Percentiles rank a stretch among this genome's conserved stretches.
Conservation (phyloP, 768 basidiomycete genomes). For the Podaxis carcinomalis region DNA sequence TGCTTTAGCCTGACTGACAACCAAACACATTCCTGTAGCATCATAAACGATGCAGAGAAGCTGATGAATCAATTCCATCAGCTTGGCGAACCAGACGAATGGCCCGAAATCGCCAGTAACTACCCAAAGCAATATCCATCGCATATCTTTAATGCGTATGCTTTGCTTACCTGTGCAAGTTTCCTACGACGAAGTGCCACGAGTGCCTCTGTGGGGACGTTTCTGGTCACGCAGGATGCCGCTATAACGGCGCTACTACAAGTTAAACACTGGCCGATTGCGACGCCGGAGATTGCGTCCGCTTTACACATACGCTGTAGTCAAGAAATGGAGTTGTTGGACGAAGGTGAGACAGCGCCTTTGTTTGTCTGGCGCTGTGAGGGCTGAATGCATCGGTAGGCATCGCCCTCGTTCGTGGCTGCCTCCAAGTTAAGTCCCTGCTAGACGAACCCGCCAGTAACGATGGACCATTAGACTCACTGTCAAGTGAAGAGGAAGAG, state of each 20-base stretch:
- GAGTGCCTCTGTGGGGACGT: background rate
- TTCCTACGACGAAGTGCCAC: background rate
- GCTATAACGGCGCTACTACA: background rate
- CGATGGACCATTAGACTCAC: background rate
- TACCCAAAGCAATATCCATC: constrained; percentile 5
- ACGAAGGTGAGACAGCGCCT: background rate
- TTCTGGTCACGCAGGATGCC: background rate
- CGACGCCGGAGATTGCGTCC: background rate
- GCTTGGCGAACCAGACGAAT: background rate
- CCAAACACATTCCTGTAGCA: background rate
- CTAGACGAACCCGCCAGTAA: background rate
- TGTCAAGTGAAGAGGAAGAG: background rate
- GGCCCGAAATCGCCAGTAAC: background rate
- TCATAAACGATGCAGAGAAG: constrained; percentile 1
- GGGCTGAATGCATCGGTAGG: background rate
- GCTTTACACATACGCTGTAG: background rate
- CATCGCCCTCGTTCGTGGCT: background rate
- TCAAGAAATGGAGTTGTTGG: background rate
- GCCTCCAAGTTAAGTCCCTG: background rate
- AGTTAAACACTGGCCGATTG: background rate
- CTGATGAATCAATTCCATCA: background rate
- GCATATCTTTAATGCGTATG: constrained; percentile 1
- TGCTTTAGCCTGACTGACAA: background rate
- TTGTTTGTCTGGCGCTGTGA: background rate
- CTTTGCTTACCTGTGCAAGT: background rate